phyloP scores from a whole-genome alignment of 805 yeast genomes.

The Nakazawaea ishiwadae region DNA sequence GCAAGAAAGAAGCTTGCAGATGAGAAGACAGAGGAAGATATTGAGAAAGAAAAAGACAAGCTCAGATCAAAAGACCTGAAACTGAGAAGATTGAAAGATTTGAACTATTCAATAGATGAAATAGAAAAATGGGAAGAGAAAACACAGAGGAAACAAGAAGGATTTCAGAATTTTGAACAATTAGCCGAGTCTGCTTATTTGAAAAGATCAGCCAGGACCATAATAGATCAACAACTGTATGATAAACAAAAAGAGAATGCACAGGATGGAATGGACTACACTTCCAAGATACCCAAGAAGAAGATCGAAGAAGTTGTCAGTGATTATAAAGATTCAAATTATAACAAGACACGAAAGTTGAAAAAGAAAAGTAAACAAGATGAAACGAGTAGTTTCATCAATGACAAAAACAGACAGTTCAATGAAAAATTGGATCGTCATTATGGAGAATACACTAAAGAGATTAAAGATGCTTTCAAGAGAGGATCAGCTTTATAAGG shows the following conservation, averaged over 20 bases:
- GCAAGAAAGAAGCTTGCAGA: conserved; percentile 23
- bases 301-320: conserved; percentile 29
- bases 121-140: conserved; percentile 57
- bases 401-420: conserved; percentile 70
- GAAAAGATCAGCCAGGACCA: conserved; percentile 40
- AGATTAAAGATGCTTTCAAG: conserved; percentile 19
- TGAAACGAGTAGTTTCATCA: conserved; percentile 43
- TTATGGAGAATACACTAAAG: conserved; percentile 33
- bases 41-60: conserved; percentile 20
- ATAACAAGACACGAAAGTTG: conserved; percentile 32
- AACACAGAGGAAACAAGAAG: conserved; percentile 26
- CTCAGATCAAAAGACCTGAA: conserved; percentile 34
- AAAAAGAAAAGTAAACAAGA: conserved; percentile 30
- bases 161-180: conserved; percentile 44
- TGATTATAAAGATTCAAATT: conserved; percentile 30
- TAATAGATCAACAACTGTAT: conserved; percentile 38
- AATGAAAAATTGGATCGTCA: conserved; percentile 63
- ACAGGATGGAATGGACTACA: conserved; percentile 19
- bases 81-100: conserved; percentile 36
- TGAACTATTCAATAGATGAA: conserved; percentile 61
- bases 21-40: conserved; percentile 9
- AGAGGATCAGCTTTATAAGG: conserved; percentile 18
- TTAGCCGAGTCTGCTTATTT: conserved; percentile 59
- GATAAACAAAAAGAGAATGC: conserved; percentile 22
- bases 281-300: conserved; percentile 32